Evolutionary conservation across 176 grass and related monocot species (phyloP).

Genomic region (Eremochloa ophiuroides): DNA sequence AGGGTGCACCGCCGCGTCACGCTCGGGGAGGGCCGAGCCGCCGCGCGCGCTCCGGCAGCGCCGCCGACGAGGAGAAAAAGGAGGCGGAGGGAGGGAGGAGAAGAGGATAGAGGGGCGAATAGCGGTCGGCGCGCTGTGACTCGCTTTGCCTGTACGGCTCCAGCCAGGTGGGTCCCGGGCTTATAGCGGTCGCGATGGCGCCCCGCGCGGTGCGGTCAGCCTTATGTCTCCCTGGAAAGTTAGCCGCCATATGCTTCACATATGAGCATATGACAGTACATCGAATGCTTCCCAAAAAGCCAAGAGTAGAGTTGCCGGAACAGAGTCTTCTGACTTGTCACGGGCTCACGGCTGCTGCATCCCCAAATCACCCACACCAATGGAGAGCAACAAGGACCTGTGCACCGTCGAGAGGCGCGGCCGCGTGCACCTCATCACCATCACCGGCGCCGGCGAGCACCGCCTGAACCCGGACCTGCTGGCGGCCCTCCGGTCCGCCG

Average conservation of each 20-base stretch:
- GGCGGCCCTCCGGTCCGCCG: conserved; percentile 26
- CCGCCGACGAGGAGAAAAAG: too few species aligned
- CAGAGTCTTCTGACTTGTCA: not conserved
- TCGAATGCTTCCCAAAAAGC: not conserved
- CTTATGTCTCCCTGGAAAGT: not conserved
- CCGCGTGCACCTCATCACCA: conserved; percentile 43
- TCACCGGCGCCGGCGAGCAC: conserved; percentile 51
- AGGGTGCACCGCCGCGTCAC: too few species aligned
- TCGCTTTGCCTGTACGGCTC: too few species aligned
- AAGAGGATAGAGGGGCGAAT: too few species aligned
- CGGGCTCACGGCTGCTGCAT: not conserved
- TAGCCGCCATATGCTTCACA: not conserved
- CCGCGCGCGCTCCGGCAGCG: too few species aligned
- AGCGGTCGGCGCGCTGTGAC: too few species aligned
- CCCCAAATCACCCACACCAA: not conserved
- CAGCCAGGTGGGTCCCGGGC: too few species aligned
- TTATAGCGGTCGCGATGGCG: too few species aligned
- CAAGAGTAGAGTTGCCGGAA: not conserved
- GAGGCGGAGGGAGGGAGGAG: too few species aligned
- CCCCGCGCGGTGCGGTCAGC: too few species aligned
- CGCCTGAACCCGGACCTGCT: conserved; percentile 40
- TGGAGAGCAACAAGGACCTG: conserved; percentile 2
- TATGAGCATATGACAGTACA: not conserved
- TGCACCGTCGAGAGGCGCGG: conserved; percentile 48
- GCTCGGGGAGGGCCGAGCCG: too few species aligned